Conservation (phyloP, 2,329 filamentous ascomycete genomes). For the Epichloe uncinata region DNA sequence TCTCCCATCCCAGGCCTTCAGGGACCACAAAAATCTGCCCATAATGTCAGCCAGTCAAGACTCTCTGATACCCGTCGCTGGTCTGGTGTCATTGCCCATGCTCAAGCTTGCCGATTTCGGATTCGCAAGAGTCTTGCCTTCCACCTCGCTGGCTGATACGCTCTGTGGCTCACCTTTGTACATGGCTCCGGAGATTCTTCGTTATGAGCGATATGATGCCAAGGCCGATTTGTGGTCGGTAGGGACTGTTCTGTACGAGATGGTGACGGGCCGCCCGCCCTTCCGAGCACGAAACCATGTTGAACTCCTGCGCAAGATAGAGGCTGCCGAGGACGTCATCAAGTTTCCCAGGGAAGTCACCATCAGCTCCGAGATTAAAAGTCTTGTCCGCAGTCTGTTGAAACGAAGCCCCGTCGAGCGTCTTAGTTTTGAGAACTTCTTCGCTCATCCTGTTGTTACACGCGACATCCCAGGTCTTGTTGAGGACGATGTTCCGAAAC, state of each 20-base stretch:
- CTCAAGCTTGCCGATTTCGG: constrained; percentile 97
- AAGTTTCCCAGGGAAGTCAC: constrained; percentile 65
- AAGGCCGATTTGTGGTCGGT: constrained; percentile 97
- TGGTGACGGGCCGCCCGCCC: constrained; percentile 81
- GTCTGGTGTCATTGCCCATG: constrained; percentile 78
- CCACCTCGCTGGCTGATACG: constrained; percentile 86
- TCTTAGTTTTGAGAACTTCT: constrained; percentile 77
- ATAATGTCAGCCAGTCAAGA: constrained; percentile 67
- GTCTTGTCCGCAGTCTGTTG: constrained; percentile 64
- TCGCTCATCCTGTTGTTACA: constrained; percentile 58
- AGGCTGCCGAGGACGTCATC: constrained; percentile 75
- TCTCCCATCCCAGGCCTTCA: constrained; percentile 65
- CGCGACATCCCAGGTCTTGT: constrained; percentile 68
- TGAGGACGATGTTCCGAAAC: constrained; percentile 54
- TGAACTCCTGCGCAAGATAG: constrained; percentile 83
- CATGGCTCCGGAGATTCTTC: constrained; percentile 95
- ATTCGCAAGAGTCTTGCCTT: constrained; percentile 85
- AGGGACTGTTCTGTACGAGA: constrained; percentile 88
- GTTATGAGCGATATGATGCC: constrained; percentile 94
- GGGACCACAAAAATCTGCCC: constrained; percentile 38
- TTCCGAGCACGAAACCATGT: constrained; percentile 92
- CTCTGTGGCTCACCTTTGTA: constrained; percentile 93
- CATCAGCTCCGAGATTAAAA: constrained; percentile 65
- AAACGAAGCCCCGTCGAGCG: constrained; percentile 79
- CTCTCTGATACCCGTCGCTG: constrained; percentile 67